Conservation (phyloP, 768 basidiomycete genomes). For the Phallus indusiatus region DNA sequence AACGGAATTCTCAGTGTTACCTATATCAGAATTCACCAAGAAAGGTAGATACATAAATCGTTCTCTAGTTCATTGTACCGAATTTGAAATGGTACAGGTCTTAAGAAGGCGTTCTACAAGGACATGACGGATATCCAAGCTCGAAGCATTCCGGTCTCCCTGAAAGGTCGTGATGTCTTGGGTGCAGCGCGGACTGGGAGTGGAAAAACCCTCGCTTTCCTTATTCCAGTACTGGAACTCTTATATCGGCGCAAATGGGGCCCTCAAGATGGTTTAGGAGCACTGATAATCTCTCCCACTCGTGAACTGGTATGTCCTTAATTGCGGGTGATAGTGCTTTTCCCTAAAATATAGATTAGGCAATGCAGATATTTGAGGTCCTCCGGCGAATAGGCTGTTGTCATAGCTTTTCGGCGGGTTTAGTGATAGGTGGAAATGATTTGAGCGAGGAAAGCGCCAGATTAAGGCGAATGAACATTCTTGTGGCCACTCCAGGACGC, state of each 20-base stretch:
- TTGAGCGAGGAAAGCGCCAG: conserved; percentile 88
- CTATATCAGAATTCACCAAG: conserved; percentile 68
- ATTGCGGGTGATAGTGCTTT: not conserved
- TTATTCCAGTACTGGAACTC: conserved; percentile 57
- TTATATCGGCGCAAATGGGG: conserved; percentile 63
- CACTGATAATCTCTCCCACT: conserved; percentile 88
- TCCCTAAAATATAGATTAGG: conserved; percentile 37
- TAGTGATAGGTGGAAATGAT: conserved; percentile 95
- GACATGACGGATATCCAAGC: conserved; percentile 79
- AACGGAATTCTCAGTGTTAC: conserved; percentile 60
- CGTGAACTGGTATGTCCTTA: conserved; percentile 65
- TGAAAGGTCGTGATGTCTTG: conserved; percentile 57
- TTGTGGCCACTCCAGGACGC: conserved; percentile 95
- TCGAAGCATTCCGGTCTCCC: conserved; percentile 46
- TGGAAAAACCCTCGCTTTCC: conserved; percentile 67
- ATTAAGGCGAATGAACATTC: conserved; percentile 89
- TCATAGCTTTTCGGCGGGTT: conserved; percentile 87
- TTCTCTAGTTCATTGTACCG: conserved; percentile 3
- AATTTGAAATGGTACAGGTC: conserved; percentile 34
- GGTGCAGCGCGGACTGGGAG: conserved; percentile 65
- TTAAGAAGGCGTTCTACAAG: conserved; percentile 80
- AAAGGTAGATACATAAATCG: conserved; percentile 36
- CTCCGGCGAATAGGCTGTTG: conserved; percentile 86
- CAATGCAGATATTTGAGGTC: conserved; percentile 97
- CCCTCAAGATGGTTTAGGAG: conserved; percentile 69